Evolutionary conservation across 805 yeast genomes (phyloP).

Genomic region (Candida awuae): DNA sequence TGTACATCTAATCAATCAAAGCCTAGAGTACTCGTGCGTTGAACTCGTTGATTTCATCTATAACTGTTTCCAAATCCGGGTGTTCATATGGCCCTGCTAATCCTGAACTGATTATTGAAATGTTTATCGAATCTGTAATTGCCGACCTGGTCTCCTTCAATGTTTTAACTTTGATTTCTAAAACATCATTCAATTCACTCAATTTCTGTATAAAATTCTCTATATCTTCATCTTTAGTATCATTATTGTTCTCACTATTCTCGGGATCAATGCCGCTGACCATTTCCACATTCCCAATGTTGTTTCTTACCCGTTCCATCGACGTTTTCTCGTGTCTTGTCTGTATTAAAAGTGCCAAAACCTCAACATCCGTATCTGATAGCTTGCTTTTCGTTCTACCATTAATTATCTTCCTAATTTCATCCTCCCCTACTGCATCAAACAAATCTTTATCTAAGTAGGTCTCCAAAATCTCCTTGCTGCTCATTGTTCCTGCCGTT

Average conservation of each 20-base stretch:
- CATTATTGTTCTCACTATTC: slow-evolving; percentile 2
- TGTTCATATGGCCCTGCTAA: no score
- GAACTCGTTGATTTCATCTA: no score
- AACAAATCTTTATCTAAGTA: slow-evolving; percentile 20
- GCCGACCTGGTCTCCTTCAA: no score
- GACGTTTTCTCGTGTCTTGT: slow-evolving; percentile 12
- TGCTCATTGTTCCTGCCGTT: not conserved
- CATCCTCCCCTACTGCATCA: slow-evolving; percentile 18
- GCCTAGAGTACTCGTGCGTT: no score
- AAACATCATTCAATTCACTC: no score
- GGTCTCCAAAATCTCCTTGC: slow-evolving; percentile 18
- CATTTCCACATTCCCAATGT: slow-evolving; percentile 13
- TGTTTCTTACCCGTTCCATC: slow-evolving; percentile 10
- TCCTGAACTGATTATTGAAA: no score
- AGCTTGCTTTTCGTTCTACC: slow-evolving; percentile 8
- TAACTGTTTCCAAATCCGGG: no score
- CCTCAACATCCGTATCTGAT: slow-evolving; percentile 3
- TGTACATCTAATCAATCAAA: no score
- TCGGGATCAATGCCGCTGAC: slow-evolving; percentile 8
- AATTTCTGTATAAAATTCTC: not conserved
- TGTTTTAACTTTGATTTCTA: no score
- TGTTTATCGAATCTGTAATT: no score
- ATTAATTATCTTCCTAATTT: slow-evolving; percentile 15
- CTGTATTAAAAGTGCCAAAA: slow-evolving; percentile 15
- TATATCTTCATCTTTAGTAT: slow-evolving; percentile 12